Conservation (phyloP, 371 early-diverging fungal species). For the Lichtheimia corymbifera region DNA sequence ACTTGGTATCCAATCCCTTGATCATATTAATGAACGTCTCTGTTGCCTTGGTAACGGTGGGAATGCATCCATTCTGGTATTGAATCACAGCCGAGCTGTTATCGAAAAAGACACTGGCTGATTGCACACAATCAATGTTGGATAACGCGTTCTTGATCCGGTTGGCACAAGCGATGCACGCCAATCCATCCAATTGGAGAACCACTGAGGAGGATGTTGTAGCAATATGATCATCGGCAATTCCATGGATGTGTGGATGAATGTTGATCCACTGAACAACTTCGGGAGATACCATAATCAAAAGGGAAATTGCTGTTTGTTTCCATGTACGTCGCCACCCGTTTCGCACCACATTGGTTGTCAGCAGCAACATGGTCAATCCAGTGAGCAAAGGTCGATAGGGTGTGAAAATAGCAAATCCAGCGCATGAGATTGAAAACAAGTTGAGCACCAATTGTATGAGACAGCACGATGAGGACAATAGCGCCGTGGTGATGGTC, state of each 20-base stretch:
- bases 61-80: not conserved
- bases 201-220: not conserved
- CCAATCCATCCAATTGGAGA: constrained; percentile 44
- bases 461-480: constrained; percentile 57
- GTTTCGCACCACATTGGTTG: constrained; percentile 21
- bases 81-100: constrained; percentile 33
- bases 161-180: constrained; percentile 55
- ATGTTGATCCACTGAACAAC: constrained; percentile 22
- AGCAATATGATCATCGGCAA: not conserved
- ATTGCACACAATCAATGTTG: constrained; percentile 24
- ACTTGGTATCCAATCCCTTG: constrained; percentile 8
- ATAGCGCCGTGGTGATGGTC: constrained; percentile 28
- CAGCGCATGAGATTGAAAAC: constrained; percentile 58
- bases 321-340: constrained; percentile 20
- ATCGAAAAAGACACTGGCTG: constrained; percentile 39
- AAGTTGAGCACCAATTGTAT: constrained; percentile 55
- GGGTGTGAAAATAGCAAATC: constrained; percentile 56
- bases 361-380: constrained; percentile 25
- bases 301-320: constrained; percentile 18
- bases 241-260: constrained; percentile 8
- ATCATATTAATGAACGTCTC: not conserved
- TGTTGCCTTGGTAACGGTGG: not conserved
- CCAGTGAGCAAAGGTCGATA: constrained; percentile 37
- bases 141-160: constrained; percentile 39
- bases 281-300: constrained; percentile 39